Evolutionary conservation across 208 protist species (phyloP).

Genomic region (Trypanosoma theileri): DNA sequence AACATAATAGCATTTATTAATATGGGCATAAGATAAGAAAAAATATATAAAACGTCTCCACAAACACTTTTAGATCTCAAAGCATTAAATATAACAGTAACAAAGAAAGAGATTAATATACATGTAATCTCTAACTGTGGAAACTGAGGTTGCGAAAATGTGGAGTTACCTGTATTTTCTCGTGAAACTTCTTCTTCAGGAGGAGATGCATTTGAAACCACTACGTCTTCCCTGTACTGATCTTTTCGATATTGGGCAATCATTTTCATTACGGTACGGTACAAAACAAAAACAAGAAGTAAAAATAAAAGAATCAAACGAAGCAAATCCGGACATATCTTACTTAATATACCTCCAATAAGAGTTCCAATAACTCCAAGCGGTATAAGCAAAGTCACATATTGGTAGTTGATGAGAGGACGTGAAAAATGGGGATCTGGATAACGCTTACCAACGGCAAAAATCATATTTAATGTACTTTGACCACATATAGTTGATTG

Average conservation of each 20-base stretch:
- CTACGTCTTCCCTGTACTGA: conserved; percentile 24
- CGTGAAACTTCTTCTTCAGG: conserved; percentile 6
- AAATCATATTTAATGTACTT: conserved; percentile 74
- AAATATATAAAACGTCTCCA: conserved; percentile 52
- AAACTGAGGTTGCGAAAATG: conserved; percentile 40
- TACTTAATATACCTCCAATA: conserved; percentile 67
- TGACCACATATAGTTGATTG: conserved; percentile 86
- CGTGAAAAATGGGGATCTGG: conserved; percentile 47
- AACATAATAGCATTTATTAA: conserved; percentile 36
- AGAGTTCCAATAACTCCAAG: conserved; percentile 74
- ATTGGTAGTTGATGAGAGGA: conserved; percentile 88
- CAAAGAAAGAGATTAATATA: conserved; percentile 54
- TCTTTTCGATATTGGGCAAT: conserved; percentile 48
- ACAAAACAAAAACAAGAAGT: conserved; percentile 61
- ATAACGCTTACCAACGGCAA: conserved; percentile 56
- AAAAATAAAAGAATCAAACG: conserved; percentile 75
- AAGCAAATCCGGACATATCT: conserved; percentile 75
- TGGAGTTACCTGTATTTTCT: background rate
- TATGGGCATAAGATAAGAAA: conserved; percentile 44
- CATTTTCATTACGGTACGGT: conserved; percentile 64
- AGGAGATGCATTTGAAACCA: conserved; percentile 17
- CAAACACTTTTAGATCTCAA: conserved; percentile 41
- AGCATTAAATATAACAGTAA: conserved; percentile 71
- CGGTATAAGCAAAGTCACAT: conserved; percentile 72
- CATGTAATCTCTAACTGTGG: conserved; percentile 49